Base-by-base conservation (phyloP, 768 basidiomycete species). In the Pholiota molesta region DNA sequence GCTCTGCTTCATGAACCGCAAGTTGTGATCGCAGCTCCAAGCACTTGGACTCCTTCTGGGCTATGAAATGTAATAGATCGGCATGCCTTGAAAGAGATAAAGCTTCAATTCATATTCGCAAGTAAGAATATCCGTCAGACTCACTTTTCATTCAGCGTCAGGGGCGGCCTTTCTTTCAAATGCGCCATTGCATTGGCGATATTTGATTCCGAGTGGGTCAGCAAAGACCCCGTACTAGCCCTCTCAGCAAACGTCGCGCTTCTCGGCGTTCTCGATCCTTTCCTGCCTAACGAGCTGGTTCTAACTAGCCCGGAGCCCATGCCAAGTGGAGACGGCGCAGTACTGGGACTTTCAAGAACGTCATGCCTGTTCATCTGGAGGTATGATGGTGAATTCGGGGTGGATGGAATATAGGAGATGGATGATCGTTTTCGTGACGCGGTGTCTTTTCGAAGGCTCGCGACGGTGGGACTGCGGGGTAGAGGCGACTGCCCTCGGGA, bases 11-110 rank as follows among this genome's bases (percentile, higher is more conserved):
- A 65, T 94, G 90, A 14, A 75, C 69, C 8, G 82, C 81, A 2
- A 95, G 84, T 65, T 92, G 91, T 5, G 88, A 85, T 17, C 91
- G 86, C 47, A 94, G 79, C 60, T 95, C 92, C 42, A 94, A 83
- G 66, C 91, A 93, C 71, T 87, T 90, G 0, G 90, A 85, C 71
- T 94, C 93, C 65, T 94, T 94, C 74, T 93, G 91, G 0, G 93
- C 92, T 55, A 95, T 95, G 62, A 89, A 89, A 31, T 84, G 89
- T n/a, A 94, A 77, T 2, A 95, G 76, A 58, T 94, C 92, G 6
- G 88, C 86, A 67, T 95, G 91, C 68, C 93, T 94, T 63, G 31
- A 31, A 26, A 31, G 31, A n/a, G 62, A 8, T 55, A 54, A 37
- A 23, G 23, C 21, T 31, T 59, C 26, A 35, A 57, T 23, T 26